Conservation (phyloP, 2,329 filamentous ascomycete species). For the Fusarium keratoplasticum region DNA sequence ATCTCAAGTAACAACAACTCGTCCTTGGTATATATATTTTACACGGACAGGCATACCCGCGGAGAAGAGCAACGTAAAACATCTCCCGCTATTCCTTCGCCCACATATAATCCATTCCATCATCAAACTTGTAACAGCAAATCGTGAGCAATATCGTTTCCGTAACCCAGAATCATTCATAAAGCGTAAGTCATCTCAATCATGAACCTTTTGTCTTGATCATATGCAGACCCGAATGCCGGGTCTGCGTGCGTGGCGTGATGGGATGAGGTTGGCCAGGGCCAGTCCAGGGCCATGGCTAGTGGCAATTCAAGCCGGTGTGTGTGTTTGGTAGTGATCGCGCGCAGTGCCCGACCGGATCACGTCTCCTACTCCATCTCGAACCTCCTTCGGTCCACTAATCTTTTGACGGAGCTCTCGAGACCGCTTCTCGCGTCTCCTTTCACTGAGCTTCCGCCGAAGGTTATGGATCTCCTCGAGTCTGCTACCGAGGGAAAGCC, state of each 20-base stretch:
- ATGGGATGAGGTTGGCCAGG: neutral
- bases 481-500: conserved; percentile 58
- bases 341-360: conserved; percentile 55
- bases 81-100: conserved; percentile 29
- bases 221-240: conserved; percentile 1
- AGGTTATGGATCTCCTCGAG: conserved; percentile 66
- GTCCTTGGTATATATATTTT: conserved; percentile 32
- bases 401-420: conserved; percentile 71
- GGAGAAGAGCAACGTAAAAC: conserved; percentile 23
- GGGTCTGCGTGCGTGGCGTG: neutral
- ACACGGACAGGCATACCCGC: conserved; percentile 29
- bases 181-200: conserved; percentile 44
- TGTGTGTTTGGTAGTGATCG: conserved; percentile 28
- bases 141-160: conserved; percentile 28
- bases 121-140: conserved; percentile 30
- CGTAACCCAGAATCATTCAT: conserved; percentile 35
- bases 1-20: conserved; percentile 16
- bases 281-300: neutral
- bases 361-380: conserved; percentile 69
- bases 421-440: conserved; percentile 67
- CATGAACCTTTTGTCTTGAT: conserved; percentile 37
- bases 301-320: neutral
- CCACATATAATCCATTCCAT: conserved; percentile 20
- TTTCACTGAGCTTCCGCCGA: conserved; percentile 67
- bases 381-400: conserved; percentile 67